Percentiles rank a stretch among this genome's conserved stretches.
Evolutionary conservation across 306 rosid genomes (phyloP).

Genomic region (Comarum palustre): DNA sequence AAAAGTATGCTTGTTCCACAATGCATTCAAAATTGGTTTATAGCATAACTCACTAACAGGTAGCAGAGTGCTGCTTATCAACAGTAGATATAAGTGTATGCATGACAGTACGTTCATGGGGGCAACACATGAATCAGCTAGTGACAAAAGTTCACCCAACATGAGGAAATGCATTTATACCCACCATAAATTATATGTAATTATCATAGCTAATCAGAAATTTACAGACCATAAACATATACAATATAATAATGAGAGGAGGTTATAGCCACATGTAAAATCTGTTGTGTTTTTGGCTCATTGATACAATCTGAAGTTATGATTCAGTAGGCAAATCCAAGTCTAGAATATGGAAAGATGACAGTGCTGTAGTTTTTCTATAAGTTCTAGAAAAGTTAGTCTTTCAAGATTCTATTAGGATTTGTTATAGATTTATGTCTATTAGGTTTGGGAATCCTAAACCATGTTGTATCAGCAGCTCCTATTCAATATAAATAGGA

Average conservation of each 20-base stretch:
- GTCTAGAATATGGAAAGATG: no score
- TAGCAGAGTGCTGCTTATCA: conserved; percentile 1
- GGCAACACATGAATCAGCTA: not conserved
- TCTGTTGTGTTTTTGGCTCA: no score
- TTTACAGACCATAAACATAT: not conserved
- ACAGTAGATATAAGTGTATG: conserved; percentile 12
- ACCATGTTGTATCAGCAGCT: no score
- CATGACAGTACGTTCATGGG: not conserved
- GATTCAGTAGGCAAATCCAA: no score
- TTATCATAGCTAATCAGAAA: not conserved
- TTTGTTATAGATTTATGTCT: no score
- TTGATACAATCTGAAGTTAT: no score
- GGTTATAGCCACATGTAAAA: not conserved
- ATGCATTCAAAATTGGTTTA: not conserved
- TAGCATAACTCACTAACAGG: not conserved
- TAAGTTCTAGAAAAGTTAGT: no score
- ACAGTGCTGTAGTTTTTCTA: no score
- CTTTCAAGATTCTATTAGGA: no score
- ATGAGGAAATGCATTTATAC: not conserved
- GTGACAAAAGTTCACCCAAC: not conserved
- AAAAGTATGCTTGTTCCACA: conserved; percentile 16
- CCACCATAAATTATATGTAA: not conserved
- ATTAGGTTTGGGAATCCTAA: no score
- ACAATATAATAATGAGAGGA: not conserved
- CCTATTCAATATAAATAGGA: no score